Conservation (phyloP, 2,329 filamentous ascomycete genomes). For the Xylaria multiplex region DNA sequence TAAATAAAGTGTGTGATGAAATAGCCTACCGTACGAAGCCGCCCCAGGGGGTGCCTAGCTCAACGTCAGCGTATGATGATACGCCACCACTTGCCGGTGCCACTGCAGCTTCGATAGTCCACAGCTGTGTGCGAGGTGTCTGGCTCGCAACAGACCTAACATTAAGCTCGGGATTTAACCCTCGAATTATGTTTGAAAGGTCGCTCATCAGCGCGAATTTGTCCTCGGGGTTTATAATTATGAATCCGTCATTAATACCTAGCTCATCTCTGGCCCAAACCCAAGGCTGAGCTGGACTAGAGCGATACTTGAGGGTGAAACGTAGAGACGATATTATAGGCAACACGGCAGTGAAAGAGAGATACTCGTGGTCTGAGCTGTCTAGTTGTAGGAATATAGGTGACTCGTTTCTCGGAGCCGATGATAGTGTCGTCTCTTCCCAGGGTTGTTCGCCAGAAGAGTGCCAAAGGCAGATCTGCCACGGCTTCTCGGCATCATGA, state of each 20-base stretch:
- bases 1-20: constrained; percentile 14
- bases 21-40: constrained; percentile 61
- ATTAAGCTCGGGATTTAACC: constrained; percentile 65
- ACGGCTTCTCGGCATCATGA: constrained; percentile 64
- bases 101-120: constrained; percentile 70
- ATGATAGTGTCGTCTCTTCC: constrained; percentile 61
- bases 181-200: constrained; percentile 66
- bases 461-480: constrained; percentile 82
- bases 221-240: constrained; percentile 61
- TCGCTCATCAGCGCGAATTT: constrained; percentile 47
- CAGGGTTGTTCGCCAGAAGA: constrained; percentile 64
- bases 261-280: constrained; percentile 75
- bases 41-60: constrained; percentile 72
- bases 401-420: constrained; percentile 39
- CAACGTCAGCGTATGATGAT: constrained; percentile 66
- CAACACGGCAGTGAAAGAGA: constrained; percentile 66
- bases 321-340: constrained; percentile 59
- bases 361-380: constrained; percentile 49
- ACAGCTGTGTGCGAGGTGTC: constrained; percentile 74
- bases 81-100: constrained; percentile 64
- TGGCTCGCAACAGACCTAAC: constrained; percentile 69
- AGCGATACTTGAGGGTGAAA: constrained; percentile 79
- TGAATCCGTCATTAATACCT: constrained; percentile 69
- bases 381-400: constrained; percentile 64
- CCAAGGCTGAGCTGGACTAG: constrained; percentile 65